Conservation (phyloP, 163 green algal species). For the Volvox carteri region DNA sequence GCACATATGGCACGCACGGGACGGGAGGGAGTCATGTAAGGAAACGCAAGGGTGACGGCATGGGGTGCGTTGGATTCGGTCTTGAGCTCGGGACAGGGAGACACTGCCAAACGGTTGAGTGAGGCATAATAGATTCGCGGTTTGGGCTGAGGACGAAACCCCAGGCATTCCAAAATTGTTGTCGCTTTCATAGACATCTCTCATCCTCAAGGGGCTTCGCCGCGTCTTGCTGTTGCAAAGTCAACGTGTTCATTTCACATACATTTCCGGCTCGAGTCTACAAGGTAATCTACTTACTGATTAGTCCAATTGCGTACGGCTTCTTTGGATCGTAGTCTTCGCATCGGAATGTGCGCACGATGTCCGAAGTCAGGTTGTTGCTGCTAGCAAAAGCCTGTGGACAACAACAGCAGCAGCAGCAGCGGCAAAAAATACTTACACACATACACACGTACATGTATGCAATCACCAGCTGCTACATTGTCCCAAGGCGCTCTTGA, state of each 20-base stretch:
- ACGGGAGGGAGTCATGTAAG: background rate
- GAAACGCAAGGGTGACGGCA: background rate
- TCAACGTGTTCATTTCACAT: too few relatives aligned
- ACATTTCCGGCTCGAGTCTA: too few relatives aligned
- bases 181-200: background rate
- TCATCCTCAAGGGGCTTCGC: too few relatives aligned
- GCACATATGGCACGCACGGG: background rate
- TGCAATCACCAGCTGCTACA: too few relatives aligned
- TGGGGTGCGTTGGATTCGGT: background rate
- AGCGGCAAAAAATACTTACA: background rate
- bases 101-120: background rate
- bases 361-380: constrained; percentile 48
- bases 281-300: background rate
- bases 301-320: constrained; percentile 2
- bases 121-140: background rate
- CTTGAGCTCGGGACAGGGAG: background rate
- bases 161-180: background rate
- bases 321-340: constrained; percentile 23
- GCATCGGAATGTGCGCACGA: constrained; percentile 33
- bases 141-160: background rate
- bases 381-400: constrained; percentile 26
- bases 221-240: background rate
- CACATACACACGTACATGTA: background rate
- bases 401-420: background rate
- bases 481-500: too few relatives aligned